These are phyloP conservation scores for Cardamine resedifolia DNA, from an alignment of 345 rosid species.

Conservation along the genomic window DNA sequence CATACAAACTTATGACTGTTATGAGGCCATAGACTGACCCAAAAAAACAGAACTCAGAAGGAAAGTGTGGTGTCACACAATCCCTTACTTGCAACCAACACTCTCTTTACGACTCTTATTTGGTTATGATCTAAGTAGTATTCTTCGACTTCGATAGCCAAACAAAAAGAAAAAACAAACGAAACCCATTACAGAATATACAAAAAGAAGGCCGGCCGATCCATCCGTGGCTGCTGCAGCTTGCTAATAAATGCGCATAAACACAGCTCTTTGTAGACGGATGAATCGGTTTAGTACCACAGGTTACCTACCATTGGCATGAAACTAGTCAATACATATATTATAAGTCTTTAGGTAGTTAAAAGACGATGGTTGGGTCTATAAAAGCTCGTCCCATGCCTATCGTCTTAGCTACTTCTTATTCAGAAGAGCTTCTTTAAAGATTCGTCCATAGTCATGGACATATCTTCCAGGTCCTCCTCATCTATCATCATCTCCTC, in stretches of 20 bases:
- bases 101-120: constrained; percentile 7
- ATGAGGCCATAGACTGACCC: constrained; percentile 10
- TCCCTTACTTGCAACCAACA: constrained; percentile 20
- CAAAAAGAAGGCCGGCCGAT: constrained; percentile 4
- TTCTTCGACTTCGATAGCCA: constrained; percentile 3
- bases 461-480: constrained; percentile 42
- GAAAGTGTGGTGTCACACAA: background rate
- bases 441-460: constrained; percentile 19
- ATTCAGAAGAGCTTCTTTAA: constrained; percentile 34
- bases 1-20: constrained; percentile 24
- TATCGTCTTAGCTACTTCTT: constrained; percentile 28
- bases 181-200: constrained; percentile 27
- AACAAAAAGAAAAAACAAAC: background rate
- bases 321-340: constrained; percentile 34
- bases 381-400: constrained; percentile 41
- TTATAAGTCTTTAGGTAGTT: constrained; percentile 34
- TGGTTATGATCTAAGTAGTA: constrained; percentile 3
- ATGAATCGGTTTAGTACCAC: constrained; percentile 40
- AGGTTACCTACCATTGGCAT: constrained; percentile 32
- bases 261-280: constrained; percentile 69
- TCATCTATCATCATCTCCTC: constrained; percentile 65
- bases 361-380: constrained; percentile 33
- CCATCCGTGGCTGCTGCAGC: constrained; percentile 49
- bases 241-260: constrained; percentile 53
- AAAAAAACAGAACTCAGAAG: constrained; percentile 12